A percentile compares a stretch with the other conserved stretches of the same genome.
Conservation (phyloP, 345 rosid genomes). For the Syzygium aromaticum region DNA sequence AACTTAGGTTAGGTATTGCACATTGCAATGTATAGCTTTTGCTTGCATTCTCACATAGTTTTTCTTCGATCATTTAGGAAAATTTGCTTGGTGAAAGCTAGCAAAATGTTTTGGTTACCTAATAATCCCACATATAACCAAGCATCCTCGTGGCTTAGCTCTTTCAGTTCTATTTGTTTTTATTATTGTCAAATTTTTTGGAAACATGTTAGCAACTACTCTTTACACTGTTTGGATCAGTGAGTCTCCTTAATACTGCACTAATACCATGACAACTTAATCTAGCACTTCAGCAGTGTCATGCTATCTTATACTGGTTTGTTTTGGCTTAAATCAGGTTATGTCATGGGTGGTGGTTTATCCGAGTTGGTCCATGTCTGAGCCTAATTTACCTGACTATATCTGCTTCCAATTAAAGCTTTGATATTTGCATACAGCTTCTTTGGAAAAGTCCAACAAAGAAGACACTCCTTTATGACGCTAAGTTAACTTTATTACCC, state of each 20-base stretch:
- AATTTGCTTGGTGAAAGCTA: not conserved
- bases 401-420: not conserved
- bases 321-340: not conserved
- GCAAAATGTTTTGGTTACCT: not conserved
- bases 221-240: not conserved
- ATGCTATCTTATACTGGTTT: not conserved
- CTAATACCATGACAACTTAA: not conserved
- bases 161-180: not conserved
- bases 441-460: not conserved
- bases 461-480: not conserved
- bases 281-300: not conserved
- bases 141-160: not conserved
- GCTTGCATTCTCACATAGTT: not conserved
- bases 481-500: not conserved
- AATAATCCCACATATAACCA: not conserved
- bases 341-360: not conserved
- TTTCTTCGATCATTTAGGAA: not conserved
- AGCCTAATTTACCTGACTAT: not conserved
- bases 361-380: not conserved
- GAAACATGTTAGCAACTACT: not conserved
- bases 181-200: not conserved
- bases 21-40: not conserved
- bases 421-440: not conserved
- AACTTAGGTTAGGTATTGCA: not conserved
- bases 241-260: not conserved